Base-by-base conservation (phyloP, 2,329 filamentous ascomycete species). In the Dothidotthia symphoricarpi region DNA sequence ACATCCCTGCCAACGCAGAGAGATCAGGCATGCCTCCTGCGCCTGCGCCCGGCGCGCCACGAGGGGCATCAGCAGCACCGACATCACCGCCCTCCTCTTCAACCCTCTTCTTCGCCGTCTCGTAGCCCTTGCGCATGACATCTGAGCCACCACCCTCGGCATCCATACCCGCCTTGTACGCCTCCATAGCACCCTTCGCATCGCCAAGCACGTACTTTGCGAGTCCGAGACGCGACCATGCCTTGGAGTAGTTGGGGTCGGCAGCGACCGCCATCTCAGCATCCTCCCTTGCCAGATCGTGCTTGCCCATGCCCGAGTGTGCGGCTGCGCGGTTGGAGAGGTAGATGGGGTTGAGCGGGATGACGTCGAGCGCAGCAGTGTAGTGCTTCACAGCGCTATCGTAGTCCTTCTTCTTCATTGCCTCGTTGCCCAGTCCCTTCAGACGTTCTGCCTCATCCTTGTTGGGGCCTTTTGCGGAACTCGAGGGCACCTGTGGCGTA, bases 241-340 rank as follows among this genome's bases (percentile, higher is more conserved):
- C 93, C 74, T 98, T 97, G 52, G 90, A 95, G 76, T 97, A 98
- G 66, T 82, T 83, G 10, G 93, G 88, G 68, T 98, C 93, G 37
- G 89, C 79, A 40, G 81, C 80, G 39, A 93, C 87, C 38, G 93
- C 93, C 50, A 93, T 80, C 73, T 97, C 91, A 31, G 93, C 93
- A 67, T 98, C 93, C 45, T 83, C 76, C 56, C 81, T 83, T 10
- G 93, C 93, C 47, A 86, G 83, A 46, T 85, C 81, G 73, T 97
- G 90, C 70, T 95, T 83, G 55, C 83, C 81, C 46, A 82, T 82
- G 15, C 88, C 91, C 17, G 84, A 89, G 76, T 95, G 87, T 5
- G 93, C 93, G 31, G 93, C 93, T 9, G 93, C 93, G 53, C 93
- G 88, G 80, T 98, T 98, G 48, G 88, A 95, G 27, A 98, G 85